Base-by-base conservation (phyloP, 2,329 filamentous ascomycete genomes). In the Colletotrichum viniferum region DNA sequence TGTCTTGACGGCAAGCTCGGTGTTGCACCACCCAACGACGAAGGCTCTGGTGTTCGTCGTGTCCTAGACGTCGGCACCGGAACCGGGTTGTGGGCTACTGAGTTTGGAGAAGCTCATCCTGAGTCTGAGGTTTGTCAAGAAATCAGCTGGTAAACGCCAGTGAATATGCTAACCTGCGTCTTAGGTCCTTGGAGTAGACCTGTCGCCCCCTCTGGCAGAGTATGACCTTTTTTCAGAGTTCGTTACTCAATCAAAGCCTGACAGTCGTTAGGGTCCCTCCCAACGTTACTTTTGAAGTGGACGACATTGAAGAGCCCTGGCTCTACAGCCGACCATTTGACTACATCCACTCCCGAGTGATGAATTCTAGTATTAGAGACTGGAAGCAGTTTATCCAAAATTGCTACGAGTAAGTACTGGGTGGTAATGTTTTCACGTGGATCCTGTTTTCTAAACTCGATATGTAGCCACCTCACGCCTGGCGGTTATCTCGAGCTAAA, bases 281-380 rank as follows among this genome's bases (percentile, higher is more conserved):
- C 0, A 89, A 89, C 69, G 81, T 87, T 32, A 79, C 78, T 10
- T 89, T 89, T 77, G 83, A 85, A 48, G 78, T 85, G 52, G 84
- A 85, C 69, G 83, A 85, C 70, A 75, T 80, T 1, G 82, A 83
- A 24, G 77, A 80, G 58, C 75, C 78, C 52, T 85, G 84, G 84
- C 77, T 79, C 8, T 84, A 76, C 26, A 70, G 74, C n/a, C 43
- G 77, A 2, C 77, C 78, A 2, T 84, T 84, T 56, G 84, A 85
- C 73, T 84, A 80, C 67, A 82, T 85, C 52, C 80, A 83, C 66
- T 76, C 67, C 12, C 79, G 83, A 34, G 79, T 81, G 72, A 80
- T 85, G 77, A 79, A 78, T 2, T 80, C 78, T 4, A 77, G 78
- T 30, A 79, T 84, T 38, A 6, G 56, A 8, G 74, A 80, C 56